Evolutionary conservation across 1,284 basidiomycete genomes (phyloP).

Genomic region (Marasmius tenuissimus): DNA sequence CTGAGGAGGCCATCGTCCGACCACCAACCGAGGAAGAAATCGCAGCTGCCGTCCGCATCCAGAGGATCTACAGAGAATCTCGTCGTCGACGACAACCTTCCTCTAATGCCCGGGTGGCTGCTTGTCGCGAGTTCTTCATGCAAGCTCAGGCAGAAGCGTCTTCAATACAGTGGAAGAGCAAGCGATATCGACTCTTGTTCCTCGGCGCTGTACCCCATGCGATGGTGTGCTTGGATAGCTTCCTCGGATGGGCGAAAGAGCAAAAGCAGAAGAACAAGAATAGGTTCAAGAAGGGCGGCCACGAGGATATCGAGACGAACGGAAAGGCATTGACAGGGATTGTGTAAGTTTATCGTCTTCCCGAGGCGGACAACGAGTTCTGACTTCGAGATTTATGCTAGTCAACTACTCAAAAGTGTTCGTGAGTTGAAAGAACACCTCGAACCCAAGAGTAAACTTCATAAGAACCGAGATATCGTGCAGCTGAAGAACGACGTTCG

Average conservation of each 20-base stretch:
- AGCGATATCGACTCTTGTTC: background rate
- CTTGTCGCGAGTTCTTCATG: background rate
- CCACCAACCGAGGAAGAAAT: background rate
- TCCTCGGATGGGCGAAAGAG: background rate
- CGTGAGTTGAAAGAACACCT: background rate
- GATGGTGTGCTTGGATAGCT: background rate
- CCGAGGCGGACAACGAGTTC: no score
- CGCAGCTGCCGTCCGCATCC: background rate
- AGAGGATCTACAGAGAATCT: background rate
- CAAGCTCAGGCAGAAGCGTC: background rate
- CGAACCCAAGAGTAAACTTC: background rate
- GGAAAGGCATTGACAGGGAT: background rate
- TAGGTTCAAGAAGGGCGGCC: background rate
- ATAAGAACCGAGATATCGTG: background rate
- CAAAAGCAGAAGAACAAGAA: constrained; percentile 1
- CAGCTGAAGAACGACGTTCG: background rate
- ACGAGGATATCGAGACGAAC: background rate
- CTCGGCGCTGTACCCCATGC: background rate
- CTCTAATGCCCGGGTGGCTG: background rate
- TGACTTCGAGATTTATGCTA: background rate
- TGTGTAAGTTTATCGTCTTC: background rate
- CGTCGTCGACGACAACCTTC: background rate
- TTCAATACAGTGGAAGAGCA: background rate
- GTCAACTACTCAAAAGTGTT: background rate
- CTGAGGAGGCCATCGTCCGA: background rate